Conservation (phyloP, 768 basidiomycete species). For the Paxillus ammoniavirescens region DNA sequence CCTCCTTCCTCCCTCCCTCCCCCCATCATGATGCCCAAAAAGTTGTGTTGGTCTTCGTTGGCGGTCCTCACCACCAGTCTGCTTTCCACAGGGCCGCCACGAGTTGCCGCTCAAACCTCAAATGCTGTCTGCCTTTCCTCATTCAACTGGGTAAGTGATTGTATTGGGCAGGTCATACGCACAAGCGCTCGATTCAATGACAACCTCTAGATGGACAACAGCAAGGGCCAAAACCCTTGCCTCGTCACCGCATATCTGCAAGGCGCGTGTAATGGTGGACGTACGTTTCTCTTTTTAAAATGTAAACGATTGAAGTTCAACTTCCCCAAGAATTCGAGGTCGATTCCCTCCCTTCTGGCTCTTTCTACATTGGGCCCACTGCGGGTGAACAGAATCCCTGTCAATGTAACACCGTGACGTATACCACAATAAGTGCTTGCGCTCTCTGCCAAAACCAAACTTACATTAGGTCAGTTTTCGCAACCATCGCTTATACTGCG, state of each 20-base stretch:
- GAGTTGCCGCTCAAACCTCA: conserved; percentile 23
- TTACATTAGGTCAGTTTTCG: conserved; percentile 32
- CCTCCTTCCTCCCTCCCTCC: background rate
- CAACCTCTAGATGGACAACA: conserved; percentile 36
- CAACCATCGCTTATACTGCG: background rate
- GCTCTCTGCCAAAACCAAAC: conserved; percentile 51
- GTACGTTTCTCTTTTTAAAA: conserved; percentile 31
- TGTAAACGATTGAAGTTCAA: conserved; percentile 6
- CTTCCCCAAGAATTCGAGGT: conserved; percentile 37
- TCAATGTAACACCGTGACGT: conserved; percentile 56
- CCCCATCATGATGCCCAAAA: conserved; percentile 9
- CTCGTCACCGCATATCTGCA: conserved; percentile 42
- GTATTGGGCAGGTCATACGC: background rate
- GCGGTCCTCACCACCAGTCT: conserved; percentile 15
- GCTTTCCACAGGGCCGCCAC: conserved; percentile 15
- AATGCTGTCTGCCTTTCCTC: conserved; percentile 17
- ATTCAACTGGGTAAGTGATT: conserved; percentile 27
- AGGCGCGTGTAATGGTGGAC: conserved; percentile 40
- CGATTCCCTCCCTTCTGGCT: conserved; percentile 34
- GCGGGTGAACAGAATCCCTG: conserved; percentile 33
- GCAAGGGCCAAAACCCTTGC: conserved; percentile 47
- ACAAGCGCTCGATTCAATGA: background rate
- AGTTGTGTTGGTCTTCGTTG: conserved; percentile 12
- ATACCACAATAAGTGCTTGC: conserved; percentile 57
- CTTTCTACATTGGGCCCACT: conserved; percentile 34